Evolutionary conservation across 164 flowering plant genomes (phyloP).

Genomic region (Vitis labrusca): DNA sequence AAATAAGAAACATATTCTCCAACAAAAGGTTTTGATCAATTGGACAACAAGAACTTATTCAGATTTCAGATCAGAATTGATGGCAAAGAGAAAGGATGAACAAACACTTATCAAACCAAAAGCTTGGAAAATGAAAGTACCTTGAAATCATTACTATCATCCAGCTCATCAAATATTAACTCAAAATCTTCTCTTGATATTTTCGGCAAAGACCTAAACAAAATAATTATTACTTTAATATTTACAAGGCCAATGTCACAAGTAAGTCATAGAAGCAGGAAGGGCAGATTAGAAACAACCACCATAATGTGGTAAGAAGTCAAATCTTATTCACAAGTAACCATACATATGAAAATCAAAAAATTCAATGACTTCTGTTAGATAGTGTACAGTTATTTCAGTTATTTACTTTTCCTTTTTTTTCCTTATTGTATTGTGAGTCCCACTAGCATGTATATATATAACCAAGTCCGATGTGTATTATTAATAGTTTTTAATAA

Average conservation of each 20-base stretch:
- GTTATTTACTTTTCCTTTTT: too few relatives aligned
- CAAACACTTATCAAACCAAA: background rate
- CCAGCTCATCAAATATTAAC: conserved; percentile 80
- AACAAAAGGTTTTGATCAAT: background rate
- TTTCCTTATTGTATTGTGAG: too few relatives aligned
- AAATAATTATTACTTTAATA: background rate
- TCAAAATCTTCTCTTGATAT: conserved; percentile 87
- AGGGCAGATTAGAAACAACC: background rate
- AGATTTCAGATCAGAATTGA: background rate
- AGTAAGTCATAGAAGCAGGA: background rate
- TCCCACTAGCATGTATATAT: too few relatives aligned
- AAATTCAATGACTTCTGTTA: too few relatives aligned
- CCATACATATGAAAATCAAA: too few relatives aligned
- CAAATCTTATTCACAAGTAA: background rate
- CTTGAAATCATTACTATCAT: conserved; percentile 85
- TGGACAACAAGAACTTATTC: background rate
- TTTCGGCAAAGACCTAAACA: conserved; percentile 76
- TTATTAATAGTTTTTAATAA: too few relatives aligned
- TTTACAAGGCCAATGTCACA: background rate
- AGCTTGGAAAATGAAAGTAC: conserved; percentile 28
- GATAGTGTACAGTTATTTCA: too few relatives aligned
- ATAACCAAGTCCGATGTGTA: too few relatives aligned
- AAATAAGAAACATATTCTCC: background rate
- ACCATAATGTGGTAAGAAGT: background rate
- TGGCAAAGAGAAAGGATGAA: conserved; percentile 1